Percentiles rank a stretch among this genome's conserved stretches.
Conservation (phyloP, 345 rosid genomes). For the Isatis tinctoria region DNA sequence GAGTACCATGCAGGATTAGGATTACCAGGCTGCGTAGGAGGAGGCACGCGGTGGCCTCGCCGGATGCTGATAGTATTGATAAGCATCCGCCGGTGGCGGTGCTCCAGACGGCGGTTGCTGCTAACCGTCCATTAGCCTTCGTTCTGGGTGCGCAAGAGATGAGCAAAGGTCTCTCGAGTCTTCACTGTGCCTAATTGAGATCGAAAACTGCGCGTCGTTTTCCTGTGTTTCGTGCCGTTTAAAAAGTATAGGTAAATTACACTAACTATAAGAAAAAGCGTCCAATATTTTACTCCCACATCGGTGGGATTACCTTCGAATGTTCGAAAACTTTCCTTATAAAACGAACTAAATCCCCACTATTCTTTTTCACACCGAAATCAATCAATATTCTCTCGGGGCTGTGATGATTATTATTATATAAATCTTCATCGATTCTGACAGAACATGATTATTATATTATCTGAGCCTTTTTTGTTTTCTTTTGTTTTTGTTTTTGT, state of each 20-base stretch:
- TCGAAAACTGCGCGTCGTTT: conserved; percentile 14
- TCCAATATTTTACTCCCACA: too few relatives aligned
- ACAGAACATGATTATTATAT: too few relatives aligned
- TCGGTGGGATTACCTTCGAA: conserved; percentile 7
- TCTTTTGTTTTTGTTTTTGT: too few relatives aligned
- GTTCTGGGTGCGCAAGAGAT: background rate
- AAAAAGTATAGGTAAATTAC: background rate
- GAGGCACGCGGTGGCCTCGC: conserved; percentile 36
- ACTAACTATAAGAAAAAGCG: background rate
- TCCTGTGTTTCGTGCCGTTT: background rate
- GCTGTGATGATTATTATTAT: too few relatives aligned
- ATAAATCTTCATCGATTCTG: too few relatives aligned
- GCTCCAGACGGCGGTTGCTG: conserved; percentile 45
- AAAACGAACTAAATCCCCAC: too few relatives aligned
- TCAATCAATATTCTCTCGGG: too few relatives aligned
- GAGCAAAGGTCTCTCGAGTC: background rate
- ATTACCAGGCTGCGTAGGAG: conserved; percentile 29
- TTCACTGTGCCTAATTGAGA: background rate
- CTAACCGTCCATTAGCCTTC: conserved; percentile 47
- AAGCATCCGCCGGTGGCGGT: conserved; percentile 43
- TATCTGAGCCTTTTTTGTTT: too few relatives aligned
- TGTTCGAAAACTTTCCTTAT: too few relatives aligned
- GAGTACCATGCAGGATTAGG: conserved; percentile 54
- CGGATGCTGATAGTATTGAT: conserved; percentile 30
- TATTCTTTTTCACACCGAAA: too few relatives aligned